Conservation (phyloP, 1,139 yeast genomes). For the Geotrichum macrosporum region DNA sequence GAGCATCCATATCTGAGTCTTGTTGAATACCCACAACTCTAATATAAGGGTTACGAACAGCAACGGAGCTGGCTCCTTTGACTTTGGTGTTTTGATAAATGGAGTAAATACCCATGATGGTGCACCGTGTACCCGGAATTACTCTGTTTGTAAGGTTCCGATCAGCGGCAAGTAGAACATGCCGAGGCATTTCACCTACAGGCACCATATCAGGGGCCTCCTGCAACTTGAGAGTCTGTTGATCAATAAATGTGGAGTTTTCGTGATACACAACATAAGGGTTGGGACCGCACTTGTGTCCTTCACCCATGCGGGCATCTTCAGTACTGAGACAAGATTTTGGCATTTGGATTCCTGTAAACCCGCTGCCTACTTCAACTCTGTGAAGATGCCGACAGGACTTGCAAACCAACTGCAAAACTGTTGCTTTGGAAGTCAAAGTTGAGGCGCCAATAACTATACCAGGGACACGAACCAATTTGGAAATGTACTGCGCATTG, state of each 20-base stretch:
- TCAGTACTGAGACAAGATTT: conserved; percentile 53
- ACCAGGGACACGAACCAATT: conserved; percentile 87
- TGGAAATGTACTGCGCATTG: conserved; percentile 83
- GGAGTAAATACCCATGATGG: conserved; percentile 86
- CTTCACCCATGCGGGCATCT: conserved; percentile 50
- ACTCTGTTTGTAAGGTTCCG: conserved; percentile 84
- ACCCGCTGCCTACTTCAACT: conserved; percentile 64
- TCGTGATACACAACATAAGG: conserved; percentile 94
- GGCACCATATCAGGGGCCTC: conserved; percentile 98
- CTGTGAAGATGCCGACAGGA: conserved; percentile 77
- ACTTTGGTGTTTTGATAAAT: conserved; percentile 70
- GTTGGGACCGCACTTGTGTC: conserved; percentile 71
- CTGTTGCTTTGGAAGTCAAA: conserved; percentile 80
- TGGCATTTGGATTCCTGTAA: conserved; percentile 78
- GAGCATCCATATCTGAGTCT: conserved; percentile 68
- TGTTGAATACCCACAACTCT: conserved; percentile 82
- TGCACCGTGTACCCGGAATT: conserved; percentile 93
- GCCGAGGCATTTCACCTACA: conserved; percentile 98
- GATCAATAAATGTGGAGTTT: conserved; percentile 86
- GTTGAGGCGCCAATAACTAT: conserved; percentile 91
- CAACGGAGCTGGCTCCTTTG: conserved; percentile 59
- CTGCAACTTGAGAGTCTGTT: conserved; percentile 87
- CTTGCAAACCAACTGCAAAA: conserved; percentile 80
- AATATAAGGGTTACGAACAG: conserved; percentile 88
- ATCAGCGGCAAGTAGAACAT: conserved; percentile 81